Percentiles rank a stretch among this genome's conserved stretches.
Evolutionary conservation across 1,139 yeast species (phyloP).

Genomic region (Geotrichum australiense): DNA sequence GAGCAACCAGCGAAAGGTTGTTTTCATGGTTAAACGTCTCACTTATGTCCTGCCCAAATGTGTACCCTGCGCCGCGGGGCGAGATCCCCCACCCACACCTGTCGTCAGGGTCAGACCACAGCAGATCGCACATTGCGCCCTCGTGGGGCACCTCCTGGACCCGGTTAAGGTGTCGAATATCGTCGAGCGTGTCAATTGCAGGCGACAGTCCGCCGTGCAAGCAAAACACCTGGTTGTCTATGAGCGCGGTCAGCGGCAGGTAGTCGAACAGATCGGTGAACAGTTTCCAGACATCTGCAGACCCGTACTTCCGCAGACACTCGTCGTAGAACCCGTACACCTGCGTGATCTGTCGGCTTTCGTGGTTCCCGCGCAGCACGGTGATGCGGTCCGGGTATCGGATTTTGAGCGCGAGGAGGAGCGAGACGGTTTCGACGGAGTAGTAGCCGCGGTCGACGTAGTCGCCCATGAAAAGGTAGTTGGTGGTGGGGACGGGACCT

Average conservation of each 20-base stretch:
- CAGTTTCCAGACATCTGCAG: constrained; percentile 88
- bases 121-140: constrained; percentile 96
- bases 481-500: constrained; percentile 80
- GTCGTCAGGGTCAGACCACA: constrained; percentile 98
- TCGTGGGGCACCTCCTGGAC: constrained; percentile 98
- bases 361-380: constrained; percentile 93
- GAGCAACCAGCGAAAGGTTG: constrained; percentile 77
- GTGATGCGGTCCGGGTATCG: constrained; percentile 93
- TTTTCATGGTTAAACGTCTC: constrained; percentile 74
- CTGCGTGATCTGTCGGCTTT: constrained; percentile 92
- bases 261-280: constrained; percentile 82
- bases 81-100: constrained; percentile 95
- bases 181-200: constrained; percentile 81
- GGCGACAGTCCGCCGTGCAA: constrained; percentile 97
- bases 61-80: constrained; percentile 97
- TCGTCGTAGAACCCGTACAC: constrained; percentile 98
- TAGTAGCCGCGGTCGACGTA: constrained; percentile 97
- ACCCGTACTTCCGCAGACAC: constrained; percentile 90
- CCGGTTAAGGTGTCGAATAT: constrained; percentile 78
- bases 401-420: constrained; percentile 73
- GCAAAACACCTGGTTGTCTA: constrained; percentile 78
- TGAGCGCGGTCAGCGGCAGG: constrained; percentile 87
- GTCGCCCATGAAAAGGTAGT: constrained; percentile 80
- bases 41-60: constrained; percentile 84
- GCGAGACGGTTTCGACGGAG: constrained; percentile 81